Conservation (phyloP, 306 rosid genomes). For the Oemleria cerasiformis region DNA sequence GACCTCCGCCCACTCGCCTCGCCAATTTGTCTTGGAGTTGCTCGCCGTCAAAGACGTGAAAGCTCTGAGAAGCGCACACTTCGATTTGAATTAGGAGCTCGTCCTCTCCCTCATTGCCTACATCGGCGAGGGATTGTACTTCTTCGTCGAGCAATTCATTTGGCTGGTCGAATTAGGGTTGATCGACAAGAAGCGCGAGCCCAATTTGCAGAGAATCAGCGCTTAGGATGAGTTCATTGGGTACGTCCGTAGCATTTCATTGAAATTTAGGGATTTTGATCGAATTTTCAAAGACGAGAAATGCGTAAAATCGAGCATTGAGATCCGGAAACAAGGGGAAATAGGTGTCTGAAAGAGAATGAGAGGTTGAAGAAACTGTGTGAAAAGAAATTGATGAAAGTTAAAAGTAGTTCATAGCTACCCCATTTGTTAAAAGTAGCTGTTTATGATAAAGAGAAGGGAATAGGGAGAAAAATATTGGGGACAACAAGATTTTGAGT, state of each 20-base stretch:
- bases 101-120: constrained; percentile 50
- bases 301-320: constrained; percentile 49
- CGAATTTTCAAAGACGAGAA: constrained; percentile 48
- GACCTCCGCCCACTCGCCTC: too few species aligned
- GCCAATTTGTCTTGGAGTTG: too few species aligned
- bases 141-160: constrained; percentile 73
- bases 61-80: constrained; percentile 47
- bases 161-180: constrained; percentile 76
- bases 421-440: too few species aligned
- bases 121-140: constrained; percentile 81
- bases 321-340: constrained; percentile 34
- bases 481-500: too few species aligned
- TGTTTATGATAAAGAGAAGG: too few species aligned
- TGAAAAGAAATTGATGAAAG: too few species aligned
- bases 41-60: constrained; percentile 79
- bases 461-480: too few species aligned
- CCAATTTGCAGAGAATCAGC: too few species aligned
- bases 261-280: constrained; percentile 49
- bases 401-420: too few species aligned
- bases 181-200: too few species aligned
- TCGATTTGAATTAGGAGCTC: constrained; percentile 32
- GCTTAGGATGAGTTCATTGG: too few species aligned
- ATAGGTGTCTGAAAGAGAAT: constrained; percentile 34
- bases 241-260: too few species aligned
- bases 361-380: constrained; percentile 39